Percentiles rank a stretch among this genome's conserved stretches.
These are phyloP conservation scores for Mentha longifolia DNA, from an alignment of 257 asterid species.

Conservation along the genomic window DNA sequence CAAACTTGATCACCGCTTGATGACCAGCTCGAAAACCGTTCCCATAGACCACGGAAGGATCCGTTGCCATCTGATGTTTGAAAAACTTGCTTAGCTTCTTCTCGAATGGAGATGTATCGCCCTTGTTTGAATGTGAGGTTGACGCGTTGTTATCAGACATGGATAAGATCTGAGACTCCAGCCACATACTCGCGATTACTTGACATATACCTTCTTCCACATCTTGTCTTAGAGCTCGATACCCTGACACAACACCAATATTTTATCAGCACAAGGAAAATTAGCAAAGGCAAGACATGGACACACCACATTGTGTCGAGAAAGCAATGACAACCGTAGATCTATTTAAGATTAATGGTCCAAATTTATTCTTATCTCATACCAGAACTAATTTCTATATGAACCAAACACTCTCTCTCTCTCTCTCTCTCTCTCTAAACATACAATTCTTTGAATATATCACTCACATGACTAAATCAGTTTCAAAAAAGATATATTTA, in stretches of 20 bases:
- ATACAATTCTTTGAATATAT: too few relatives aligned
- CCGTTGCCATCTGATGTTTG: slow-evolving; percentile 90
- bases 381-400: too few relatives aligned
- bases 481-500: too few relatives aligned
- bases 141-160: slow-evolving; percentile 53
- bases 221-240: slow-evolving; percentile 75
- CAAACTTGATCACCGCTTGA: slow-evolving; percentile 70
- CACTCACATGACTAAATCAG: too few relatives aligned
- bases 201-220: slow-evolving; percentile 98
- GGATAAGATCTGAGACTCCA: slow-evolving; percentile 71
- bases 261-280: slow-evolving; percentile 12
- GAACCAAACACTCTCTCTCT: too few relatives aligned
- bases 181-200: slow-evolving; percentile 92
- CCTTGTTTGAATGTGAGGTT: slow-evolving; percentile 43
- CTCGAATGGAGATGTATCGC: slow-evolving; percentile 71
- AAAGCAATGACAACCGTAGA: background rate
- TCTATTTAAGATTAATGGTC: too few relatives aligned
- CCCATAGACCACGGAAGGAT: slow-evolving; percentile 82
- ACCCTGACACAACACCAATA: slow-evolving; percentile 50
- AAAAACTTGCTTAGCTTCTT: slow-evolving; percentile 73
- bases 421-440: too few relatives aligned
- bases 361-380: too few relatives aligned
- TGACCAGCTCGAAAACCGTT: slow-evolving; percentile 86
- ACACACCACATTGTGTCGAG: background rate
- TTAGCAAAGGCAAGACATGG: background rate